phyloP scores from a whole-genome alignment of 2,329 filamentous ascomycete genomes.

The Parafenestella ontariensis region DNA sequence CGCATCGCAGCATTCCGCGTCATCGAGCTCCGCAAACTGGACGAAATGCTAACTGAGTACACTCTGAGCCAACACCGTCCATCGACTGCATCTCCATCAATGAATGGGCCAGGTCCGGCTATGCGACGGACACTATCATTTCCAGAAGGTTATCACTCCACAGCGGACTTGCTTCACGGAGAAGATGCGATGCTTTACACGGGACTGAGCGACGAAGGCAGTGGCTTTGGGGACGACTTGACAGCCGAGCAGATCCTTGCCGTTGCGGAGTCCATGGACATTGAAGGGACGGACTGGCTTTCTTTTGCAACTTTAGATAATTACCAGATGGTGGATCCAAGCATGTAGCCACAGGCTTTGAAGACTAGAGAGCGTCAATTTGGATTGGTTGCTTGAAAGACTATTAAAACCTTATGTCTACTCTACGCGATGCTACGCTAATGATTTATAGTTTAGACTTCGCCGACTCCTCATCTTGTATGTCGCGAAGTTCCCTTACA shows the following conservation, averaged over 20 bases:
- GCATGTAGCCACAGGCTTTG: slow-evolving; percentile 5
- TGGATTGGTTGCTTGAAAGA: too few species aligned
- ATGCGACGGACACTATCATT: slow-evolving; percentile 11
- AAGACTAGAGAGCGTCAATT: too few species aligned
- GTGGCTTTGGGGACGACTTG: slow-evolving; percentile 47
- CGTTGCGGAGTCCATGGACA: slow-evolving; percentile 57
- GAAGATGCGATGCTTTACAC: slow-evolving; percentile 21
- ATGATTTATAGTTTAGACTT: slow-evolving; percentile 25
- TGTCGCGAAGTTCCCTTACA: slow-evolving; percentile 30
- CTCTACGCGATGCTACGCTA: neutral
- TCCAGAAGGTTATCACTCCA: slow-evolving; percentile 11
- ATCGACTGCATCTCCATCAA: slow-evolving; percentile 3
- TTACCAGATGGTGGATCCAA: slow-evolving; percentile 28
- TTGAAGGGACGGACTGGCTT: slow-evolving; percentile 55
- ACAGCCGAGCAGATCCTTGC: slow-evolving; percentile 58
- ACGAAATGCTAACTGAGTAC: slow-evolving; percentile 48
- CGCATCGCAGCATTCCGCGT: slow-evolving; percentile 55
- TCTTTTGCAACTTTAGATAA: slow-evolving; percentile 57
- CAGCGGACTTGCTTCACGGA: slow-evolving; percentile 12
- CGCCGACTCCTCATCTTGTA: slow-evolving; percentile 12
- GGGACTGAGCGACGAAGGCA: slow-evolving; percentile 30
- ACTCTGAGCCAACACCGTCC: slow-evolving; percentile 19
- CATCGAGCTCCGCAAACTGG: slow-evolving; percentile 56
- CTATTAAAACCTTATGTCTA: neutral
- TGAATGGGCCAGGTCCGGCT: slow-evolving; percentile 1